Percentiles rank a stretch among this genome's conserved stretches.
These are phyloP conservation scores for Ceratorhiza oryzae-sativae DNA, from an alignment of 1,284 basidiomycete genomes.

Conservation along the genomic window DNA sequence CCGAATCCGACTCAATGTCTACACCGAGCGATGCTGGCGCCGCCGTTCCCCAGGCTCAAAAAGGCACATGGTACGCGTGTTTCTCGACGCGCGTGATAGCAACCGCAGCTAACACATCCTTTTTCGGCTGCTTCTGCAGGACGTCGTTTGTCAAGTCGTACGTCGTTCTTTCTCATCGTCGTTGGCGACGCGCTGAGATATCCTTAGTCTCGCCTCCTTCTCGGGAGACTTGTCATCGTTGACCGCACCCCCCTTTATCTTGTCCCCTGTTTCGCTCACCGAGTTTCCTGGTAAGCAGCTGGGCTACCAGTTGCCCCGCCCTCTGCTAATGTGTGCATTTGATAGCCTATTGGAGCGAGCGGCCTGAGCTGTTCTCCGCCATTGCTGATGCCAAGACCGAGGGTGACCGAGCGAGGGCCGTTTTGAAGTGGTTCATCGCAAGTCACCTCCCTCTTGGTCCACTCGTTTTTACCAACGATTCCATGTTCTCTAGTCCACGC, in stretches of 20 bases:
- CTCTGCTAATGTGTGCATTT: not conserved
- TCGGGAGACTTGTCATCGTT: slow-evolving; percentile 93
- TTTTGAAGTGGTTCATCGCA: slow-evolving; percentile 91
- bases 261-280: slow-evolving; percentile 83
- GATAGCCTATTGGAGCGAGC: slow-evolving; percentile 90
- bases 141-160: slow-evolving; percentile 82
- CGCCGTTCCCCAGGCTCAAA: slow-evolving; percentile 76
- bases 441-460: slow-evolving; percentile 46
- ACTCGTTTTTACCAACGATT: slow-evolving; percentile 16
- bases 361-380: slow-evolving; percentile 80
- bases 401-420: slow-evolving; percentile 75
- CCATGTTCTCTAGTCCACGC: slow-evolving; percentile 64
- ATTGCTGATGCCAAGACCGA: slow-evolving; percentile 78
- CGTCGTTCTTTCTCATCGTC: slow-evolving; percentile 47
- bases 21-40: slow-evolving; percentile 39
- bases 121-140: slow-evolving; percentile 1
- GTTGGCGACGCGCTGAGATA: slow-evolving; percentile 16
- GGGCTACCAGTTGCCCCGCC: not conserved
- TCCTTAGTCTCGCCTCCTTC: slow-evolving; percentile 73
- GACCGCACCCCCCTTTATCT: slow-evolving; percentile 87
- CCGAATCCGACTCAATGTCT: slow-evolving; percentile 18
- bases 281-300: slow-evolving; percentile 80
- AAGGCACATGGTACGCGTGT: slow-evolving; percentile 64
- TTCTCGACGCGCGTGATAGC: slow-evolving; percentile 3
- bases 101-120: slow-evolving; percentile 1